Conservation (phyloP, 2,329 filamentous ascomycete species). For the Tolypocladium ovalisporum region DNA sequence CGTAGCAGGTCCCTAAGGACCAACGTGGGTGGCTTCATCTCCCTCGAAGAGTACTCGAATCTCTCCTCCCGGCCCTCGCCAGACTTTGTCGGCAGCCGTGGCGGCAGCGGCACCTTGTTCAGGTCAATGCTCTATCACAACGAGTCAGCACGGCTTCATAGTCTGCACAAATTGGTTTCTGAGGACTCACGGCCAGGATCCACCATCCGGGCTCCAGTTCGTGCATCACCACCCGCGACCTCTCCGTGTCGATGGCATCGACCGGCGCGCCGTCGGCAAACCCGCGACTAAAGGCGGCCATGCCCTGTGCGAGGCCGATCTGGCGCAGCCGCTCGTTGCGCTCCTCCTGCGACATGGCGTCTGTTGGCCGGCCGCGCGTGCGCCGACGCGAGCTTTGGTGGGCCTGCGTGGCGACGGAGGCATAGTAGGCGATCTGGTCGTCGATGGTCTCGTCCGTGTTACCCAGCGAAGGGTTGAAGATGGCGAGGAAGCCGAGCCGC, state of each 20-base stretch:
- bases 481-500: constrained; percentile 79
- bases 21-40: constrained; percentile 73
- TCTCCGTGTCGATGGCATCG: constrained; percentile 85
- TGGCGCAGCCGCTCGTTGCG: constrained; percentile 82
- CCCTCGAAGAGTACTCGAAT: constrained; percentile 77
- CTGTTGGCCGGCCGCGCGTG: constrained; percentile 29
- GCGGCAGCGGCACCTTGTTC: constrained; percentile 57
- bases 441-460: constrained; percentile 45
- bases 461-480: constrained; percentile 84
- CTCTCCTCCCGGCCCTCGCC: constrained; percentile 28
- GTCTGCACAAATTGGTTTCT: not conserved
- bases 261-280: constrained; percentile 71
- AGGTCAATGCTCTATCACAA: constrained; percentile 50
- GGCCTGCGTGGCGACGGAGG: constrained; percentile 43
- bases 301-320: constrained; percentile 91
- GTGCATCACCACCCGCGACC: constrained; percentile 70
- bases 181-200: constrained; percentile 70
- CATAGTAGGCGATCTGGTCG: constrained; percentile 90
- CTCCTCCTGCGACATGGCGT: constrained; percentile 46
- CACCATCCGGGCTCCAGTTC: constrained; percentile 92
- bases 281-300: constrained; percentile 83
- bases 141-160: constrained; percentile 1
- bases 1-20: constrained; percentile 71
- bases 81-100: constrained; percentile 32
- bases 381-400: constrained; percentile 29